Evolutionary conservation across 2,329 filamentous ascomycete species (phyloP), one percentile per base, ranked within the genome.

Genomic region (Periglandula ipomoeae): DNA sequence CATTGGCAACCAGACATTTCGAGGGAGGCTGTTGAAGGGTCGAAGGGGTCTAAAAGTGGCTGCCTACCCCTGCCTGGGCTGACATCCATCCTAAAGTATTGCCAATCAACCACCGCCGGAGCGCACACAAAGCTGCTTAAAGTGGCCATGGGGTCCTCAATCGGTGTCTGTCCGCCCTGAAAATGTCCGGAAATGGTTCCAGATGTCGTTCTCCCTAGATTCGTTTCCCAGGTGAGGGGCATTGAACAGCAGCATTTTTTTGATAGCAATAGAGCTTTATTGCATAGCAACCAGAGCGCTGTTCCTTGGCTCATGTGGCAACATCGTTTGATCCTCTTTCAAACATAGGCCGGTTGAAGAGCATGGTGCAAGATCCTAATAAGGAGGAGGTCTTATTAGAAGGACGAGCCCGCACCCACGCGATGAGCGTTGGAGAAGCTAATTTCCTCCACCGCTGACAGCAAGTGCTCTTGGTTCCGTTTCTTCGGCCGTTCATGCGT

Each of bases 211-310:
- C 47, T 49, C 47, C 47, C 47, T 49, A 38, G 41, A 17, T 19
- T 35, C 20, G 48, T 37, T 37, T 43, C 43, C 43, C n/a, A 15
- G 35, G 38, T 27, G 43, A 46, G 34, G 42, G 37, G 44, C 30
- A 42, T 11, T 11, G 17, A 19, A 19, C 27, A 23, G 19, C 15
- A 15, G 15, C 11, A 23, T 27, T 38, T 39, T n/a, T 10, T 39
- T 8, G 15, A 9, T n/a, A 20, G 40, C 42, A 45, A 49, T 45
- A 45, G 22, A 49, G 23, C 17, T 38, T 22, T 17, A 45, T 45
- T 19, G 47, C 47, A 49, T 49, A 45, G 34, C 47, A 45, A 49
- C 47, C 22, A 45, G 17, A 37, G n/a, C 10, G 17, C 8, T n/a
- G 35, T 7, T n/a, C 35, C 35, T n/a, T 13, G n/a, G 35, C 30